Percentiles rank a stretch among this genome's conserved stretches.
These are phyloP conservation scores for Lobulomyces angularis DNA, from an alignment of 192 early-diverging fungal genomes.

Conservation along the genomic window DNA sequence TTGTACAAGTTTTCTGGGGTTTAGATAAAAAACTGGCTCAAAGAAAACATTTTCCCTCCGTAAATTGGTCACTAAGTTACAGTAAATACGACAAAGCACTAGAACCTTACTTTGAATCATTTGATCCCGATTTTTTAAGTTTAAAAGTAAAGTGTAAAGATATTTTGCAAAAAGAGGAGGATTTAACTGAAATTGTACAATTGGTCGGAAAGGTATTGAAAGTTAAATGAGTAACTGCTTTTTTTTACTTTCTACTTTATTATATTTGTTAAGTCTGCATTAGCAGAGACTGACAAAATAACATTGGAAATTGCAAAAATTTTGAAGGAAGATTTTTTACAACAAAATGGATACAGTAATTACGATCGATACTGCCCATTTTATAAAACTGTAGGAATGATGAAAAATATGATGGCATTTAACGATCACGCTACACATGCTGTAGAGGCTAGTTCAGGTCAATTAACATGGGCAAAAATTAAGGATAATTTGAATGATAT, in stretches of 20 bases:
- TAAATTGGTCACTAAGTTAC: conserved; percentile 97
- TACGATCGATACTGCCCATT: conserved; percentile 99
- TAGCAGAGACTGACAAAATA: conserved; percentile 97
- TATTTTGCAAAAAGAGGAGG: conserved; percentile 97
- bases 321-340: conserved; percentile 99
- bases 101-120: conserved; percentile 86
- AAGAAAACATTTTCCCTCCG: conserved; percentile 99
- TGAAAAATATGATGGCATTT: conserved; percentile 95
- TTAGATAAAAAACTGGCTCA: conserved; percentile 99
- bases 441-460: conserved; percentile 79
- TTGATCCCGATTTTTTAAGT: conserved; percentile 85
- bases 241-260: not conserved
- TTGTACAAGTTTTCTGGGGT: conserved; percentile 99
- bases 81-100: conserved; percentile 97
- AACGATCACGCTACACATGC: conserved; percentile 88
- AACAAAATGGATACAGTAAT: conserved; percentile 97
- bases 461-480: conserved; percentile 92
- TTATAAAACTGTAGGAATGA: conserved; percentile 98
- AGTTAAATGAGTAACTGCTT: conserved; percentile 8
- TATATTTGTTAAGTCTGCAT: conserved; percentile 35
- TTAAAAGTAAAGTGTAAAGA: conserved; percentile 93
- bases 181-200: conserved; percentile 98
- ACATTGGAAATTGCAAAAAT: conserved; percentile 93
- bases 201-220: conserved; percentile 82
- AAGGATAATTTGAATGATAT: conserved; percentile 83